Percentiles rank a stretch among this genome's conserved stretches.
Conservation (phyloP, 164 flowering plant species). For the Cinnamomum chago region DNA sequence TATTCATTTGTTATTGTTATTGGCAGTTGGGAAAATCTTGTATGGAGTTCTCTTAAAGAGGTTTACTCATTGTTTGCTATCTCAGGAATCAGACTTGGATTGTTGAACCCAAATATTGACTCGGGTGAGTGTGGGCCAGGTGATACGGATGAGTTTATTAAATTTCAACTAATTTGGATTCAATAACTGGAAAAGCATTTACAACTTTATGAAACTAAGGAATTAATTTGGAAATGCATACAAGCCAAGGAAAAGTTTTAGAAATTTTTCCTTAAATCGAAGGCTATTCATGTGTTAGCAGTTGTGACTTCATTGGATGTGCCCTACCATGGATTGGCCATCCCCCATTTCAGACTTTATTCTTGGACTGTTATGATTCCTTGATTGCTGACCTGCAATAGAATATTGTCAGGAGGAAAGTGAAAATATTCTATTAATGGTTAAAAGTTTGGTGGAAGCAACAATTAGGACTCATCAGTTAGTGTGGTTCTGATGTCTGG, state of each 20-base stretch:
- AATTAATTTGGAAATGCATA: not conserved
- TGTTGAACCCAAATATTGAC: not conserved
- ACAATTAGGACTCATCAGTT: not conserved
- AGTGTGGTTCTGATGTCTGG: not conserved
- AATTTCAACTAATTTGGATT: constrained; percentile 1
- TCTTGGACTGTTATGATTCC: not conserved
- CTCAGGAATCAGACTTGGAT: constrained; percentile 1
- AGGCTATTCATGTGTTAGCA: not conserved
- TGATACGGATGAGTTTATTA: constrained; percentile 3
- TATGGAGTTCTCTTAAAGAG: constrained; percentile 4
- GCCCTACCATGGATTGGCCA: not conserved
- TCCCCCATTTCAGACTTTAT: not conserved
- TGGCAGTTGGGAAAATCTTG: constrained; percentile 8
- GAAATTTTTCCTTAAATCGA: not conserved
- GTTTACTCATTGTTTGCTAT: not conserved
- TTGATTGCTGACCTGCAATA: not conserved
- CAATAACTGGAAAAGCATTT: not conserved
- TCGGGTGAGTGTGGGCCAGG: constrained; percentile 5
- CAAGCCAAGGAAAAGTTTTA: not conserved
- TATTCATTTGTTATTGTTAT: not conserved
- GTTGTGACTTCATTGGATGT: not conserved
- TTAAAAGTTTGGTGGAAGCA: not conserved
- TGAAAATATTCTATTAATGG: not conserved
- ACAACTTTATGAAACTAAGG: not conserved
- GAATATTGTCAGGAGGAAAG: not conserved